These are phyloP conservation scores for Cadophora gregata DNA, from an alignment of 2,329 filamentous ascomycete species.

Conservation along the genomic window DNA sequence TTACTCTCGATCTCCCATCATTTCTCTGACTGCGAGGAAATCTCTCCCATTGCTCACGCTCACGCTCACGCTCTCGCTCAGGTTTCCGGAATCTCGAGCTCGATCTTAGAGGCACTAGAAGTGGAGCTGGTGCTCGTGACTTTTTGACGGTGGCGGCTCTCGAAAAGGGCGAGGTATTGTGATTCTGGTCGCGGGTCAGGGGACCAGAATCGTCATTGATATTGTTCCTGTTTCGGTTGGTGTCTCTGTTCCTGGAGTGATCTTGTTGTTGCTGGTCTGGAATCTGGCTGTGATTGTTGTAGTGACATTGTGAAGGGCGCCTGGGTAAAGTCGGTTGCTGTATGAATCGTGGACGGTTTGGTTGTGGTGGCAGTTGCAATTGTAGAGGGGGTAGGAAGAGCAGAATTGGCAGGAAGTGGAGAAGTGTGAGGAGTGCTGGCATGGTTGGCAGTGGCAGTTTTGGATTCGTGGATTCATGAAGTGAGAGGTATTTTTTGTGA, in stretches of 20 bases:
- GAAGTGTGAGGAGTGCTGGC: background rate
- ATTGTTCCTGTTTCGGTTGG: background rate
- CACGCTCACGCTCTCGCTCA: background rate
- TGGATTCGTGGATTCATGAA: background rate
- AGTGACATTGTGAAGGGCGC: background rate
- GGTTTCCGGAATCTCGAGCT: background rate
- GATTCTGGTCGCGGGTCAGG: background rate
- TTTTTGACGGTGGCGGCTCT: background rate
- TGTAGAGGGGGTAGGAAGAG: background rate
- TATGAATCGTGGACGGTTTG: background rate
- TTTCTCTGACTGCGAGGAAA: too few relatives aligned
- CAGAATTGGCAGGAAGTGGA: background rate
- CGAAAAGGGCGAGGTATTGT: background rate
- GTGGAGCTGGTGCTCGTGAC: too few relatives aligned
- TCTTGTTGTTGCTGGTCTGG: background rate
- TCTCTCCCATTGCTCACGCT: too few relatives aligned
- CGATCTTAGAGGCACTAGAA: background rate
- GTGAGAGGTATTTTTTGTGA: background rate
- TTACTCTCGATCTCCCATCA: background rate
- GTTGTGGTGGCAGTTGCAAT: background rate
- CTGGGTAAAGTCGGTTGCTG: background rate
- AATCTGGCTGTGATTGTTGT: background rate
- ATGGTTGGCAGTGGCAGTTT: background rate
- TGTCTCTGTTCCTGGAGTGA: background rate
- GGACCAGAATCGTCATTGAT: background rate